phyloP scores from a whole-genome alignment of 805 yeast species.

The Suhomyces xylopsoci region DNA sequence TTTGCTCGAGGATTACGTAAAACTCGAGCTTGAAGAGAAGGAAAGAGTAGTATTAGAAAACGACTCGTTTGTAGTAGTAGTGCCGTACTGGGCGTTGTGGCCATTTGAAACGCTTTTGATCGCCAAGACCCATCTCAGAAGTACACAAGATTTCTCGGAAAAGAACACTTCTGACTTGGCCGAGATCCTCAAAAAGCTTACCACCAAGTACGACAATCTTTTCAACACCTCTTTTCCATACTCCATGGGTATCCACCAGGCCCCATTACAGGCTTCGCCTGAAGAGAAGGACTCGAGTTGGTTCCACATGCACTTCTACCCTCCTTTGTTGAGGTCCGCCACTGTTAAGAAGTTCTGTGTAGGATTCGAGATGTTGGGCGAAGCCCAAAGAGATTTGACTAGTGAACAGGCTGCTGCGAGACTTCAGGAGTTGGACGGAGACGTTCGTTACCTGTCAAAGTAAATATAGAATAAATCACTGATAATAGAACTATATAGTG shows the following conservation, averaged over 20 bases:
- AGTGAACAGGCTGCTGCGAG: conserved; percentile 64
- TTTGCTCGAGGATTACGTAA: conserved; percentile 61
- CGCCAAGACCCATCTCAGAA: conserved; percentile 52
- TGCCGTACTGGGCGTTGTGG: conserved; percentile 84
- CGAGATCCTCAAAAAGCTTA: conserved; percentile 46
- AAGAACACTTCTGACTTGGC: conserved; percentile 57
- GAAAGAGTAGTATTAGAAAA: conserved; percentile 57
- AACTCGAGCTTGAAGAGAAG: conserved; percentile 48
- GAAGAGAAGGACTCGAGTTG: conserved; percentile 43
- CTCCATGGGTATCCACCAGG: conserved; percentile 81
- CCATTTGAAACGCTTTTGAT: conserved; percentile 71
- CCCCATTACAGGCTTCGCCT: conserved; percentile 49
- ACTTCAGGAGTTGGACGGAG: conserved; percentile 43
- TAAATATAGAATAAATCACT: background rate
- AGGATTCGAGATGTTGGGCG: conserved; percentile 67
- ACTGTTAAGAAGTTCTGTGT: conserved; percentile 73
- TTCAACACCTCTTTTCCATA: conserved; percentile 71
- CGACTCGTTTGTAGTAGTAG: conserved; percentile 62
- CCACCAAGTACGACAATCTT: conserved; percentile 67
- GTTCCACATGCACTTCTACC: conserved; percentile 77
- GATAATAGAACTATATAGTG: background rate
- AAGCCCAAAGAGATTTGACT: conserved; percentile 68
- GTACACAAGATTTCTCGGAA: conserved; percentile 46
- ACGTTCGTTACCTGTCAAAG: conserved; percentile 23
- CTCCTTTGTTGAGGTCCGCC: conserved; percentile 72